phyloP scores from a whole-genome alignment of 345 rosid species.

The Turnera subulata region DNA sequence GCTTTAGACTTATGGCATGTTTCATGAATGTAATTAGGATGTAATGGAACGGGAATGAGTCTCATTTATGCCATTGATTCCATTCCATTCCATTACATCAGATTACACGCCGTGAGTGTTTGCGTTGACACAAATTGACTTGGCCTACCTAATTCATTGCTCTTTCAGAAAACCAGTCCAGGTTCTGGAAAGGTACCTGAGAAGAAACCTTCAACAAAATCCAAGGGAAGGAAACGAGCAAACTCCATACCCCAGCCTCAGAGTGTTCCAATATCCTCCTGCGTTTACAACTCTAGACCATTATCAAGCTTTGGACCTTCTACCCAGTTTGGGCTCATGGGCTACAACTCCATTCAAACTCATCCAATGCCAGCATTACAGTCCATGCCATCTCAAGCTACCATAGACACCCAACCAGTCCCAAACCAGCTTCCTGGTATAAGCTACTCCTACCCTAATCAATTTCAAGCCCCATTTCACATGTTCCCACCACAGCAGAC shows the following conservation, averaged over 20 bases:
- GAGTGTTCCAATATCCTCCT: constrained; percentile 18
- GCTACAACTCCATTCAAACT: constrained; percentile 26
- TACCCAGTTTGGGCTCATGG: constrained; percentile 31
- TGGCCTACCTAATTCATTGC: neutral
- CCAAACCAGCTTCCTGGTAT: constrained; percentile 9
- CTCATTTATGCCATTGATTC: no score
- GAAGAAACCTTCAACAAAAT: constrained; percentile 28
- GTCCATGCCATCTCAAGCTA: constrained; percentile 22
- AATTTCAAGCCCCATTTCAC: constrained; percentile 27
- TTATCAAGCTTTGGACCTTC: constrained; percentile 16
- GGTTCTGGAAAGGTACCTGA: constrained; percentile 17
- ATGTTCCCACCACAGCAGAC: constrained; percentile 33
- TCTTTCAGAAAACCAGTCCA: constrained; percentile 23
- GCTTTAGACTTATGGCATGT: no score
- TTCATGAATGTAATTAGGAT: no score
- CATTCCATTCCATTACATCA: no score
- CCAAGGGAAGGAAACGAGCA: constrained; percentile 31
- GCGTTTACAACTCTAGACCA: constrained; percentile 15
- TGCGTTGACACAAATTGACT: neutral
- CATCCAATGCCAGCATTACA: constrained; percentile 30
- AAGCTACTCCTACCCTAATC: constrained; percentile 15
- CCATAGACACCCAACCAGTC: constrained; percentile 1
- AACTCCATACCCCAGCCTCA: constrained; percentile 17
- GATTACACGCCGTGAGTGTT: no score
- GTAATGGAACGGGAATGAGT: no score